Conservation (phyloP, 768 basidiomycete genomes). For the Atractiella rhizophila region DNA sequence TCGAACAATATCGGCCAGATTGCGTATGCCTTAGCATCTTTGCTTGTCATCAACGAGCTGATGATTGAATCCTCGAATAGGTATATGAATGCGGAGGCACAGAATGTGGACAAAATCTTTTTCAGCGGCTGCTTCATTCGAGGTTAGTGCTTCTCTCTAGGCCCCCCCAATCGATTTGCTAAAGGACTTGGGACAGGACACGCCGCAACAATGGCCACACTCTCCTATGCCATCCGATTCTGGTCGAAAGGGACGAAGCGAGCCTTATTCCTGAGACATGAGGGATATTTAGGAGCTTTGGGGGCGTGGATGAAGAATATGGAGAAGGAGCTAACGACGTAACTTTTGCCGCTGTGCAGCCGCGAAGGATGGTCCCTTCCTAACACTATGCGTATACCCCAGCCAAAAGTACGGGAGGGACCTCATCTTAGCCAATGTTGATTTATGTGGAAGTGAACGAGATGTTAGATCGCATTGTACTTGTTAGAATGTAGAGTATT, state of each 20-base stretch:
- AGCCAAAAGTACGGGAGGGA: too few species aligned
- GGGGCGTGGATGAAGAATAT: slow-evolving; percentile 98
- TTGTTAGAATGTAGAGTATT: too few species aligned
- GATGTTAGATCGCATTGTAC: too few species aligned
- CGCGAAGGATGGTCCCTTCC: too few species aligned
- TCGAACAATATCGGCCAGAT: slow-evolving; percentile 99
- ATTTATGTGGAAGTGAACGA: too few species aligned
- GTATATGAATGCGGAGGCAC: slow-evolving; percentile 99
- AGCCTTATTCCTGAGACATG: slow-evolving; percentile 85
- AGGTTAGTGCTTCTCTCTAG: slow-evolving; percentile 30
- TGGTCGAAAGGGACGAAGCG: slow-evolving; percentile 97
- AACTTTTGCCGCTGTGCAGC: too few species aligned
- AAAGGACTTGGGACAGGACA: slow-evolving; percentile 35
- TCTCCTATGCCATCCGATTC: slow-evolving; percentile 96
- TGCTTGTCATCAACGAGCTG: slow-evolving; percentile 9
- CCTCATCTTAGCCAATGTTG: too few species aligned
- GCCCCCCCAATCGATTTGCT: background rate
- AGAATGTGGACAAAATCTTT: slow-evolving; percentile 83
- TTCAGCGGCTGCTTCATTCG: slow-evolving; percentile 98
- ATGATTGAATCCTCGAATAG: slow-evolving; percentile 23
- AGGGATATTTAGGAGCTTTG: slow-evolving; percentile 68
- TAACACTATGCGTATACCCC: too few species aligned
- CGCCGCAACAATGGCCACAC: slow-evolving; percentile 81
- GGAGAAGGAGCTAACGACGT: slow-evolving; percentile 26
- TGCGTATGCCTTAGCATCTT: slow-evolving; percentile 42